Percentiles rank a stretch among this genome's conserved stretches.
phyloP scores from a whole-genome alignment of 2,329 filamentous ascomycete genomes.

The Microascus cirrosus region DNA sequence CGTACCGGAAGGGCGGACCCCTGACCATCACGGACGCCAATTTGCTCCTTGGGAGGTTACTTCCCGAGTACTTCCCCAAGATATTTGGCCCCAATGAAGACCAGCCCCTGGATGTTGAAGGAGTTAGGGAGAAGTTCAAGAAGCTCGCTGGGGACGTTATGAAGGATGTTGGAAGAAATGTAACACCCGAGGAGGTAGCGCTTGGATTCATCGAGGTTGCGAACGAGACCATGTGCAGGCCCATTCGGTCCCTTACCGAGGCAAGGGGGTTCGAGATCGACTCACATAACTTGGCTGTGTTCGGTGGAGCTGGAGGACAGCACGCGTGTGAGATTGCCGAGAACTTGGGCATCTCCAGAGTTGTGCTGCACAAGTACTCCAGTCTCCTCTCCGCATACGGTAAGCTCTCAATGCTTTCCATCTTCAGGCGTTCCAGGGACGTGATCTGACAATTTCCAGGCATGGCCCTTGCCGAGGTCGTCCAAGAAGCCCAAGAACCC shows the following conservation, averaged over 20 bases:
- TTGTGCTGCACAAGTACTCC: slow-evolving; percentile 57
- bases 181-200: slow-evolving; percentile 83
- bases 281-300: slow-evolving; percentile 81
- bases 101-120: slow-evolving; percentile 64
- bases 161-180: too few species aligned
- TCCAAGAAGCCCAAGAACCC: too few species aligned
- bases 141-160: too few species aligned
- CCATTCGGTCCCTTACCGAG: slow-evolving; percentile 82
- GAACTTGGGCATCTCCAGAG: slow-evolving; percentile 72
- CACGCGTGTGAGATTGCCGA: slow-evolving; percentile 87
- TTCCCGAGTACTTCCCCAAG: slow-evolving; percentile 88
- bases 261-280: slow-evolving; percentile 86
- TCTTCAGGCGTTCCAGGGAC: too few species aligned
- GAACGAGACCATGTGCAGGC: slow-evolving; percentile 84
- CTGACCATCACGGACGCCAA: slow-evolving; percentile 92
- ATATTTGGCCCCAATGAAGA: slow-evolving; percentile 90
- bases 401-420: too few species aligned
- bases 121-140: slow-evolving; percentile 25
- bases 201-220: slow-evolving; percentile 84
- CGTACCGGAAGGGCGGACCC: slow-evolving; percentile 81
- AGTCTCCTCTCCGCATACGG: too few species aligned
- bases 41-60: slow-evolving; percentile 67
- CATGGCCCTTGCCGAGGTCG: slow-evolving; percentile 58
- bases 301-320: slow-evolving; percentile 84
- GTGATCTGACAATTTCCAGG: too few species aligned